Conservation (phyloP, 169 alveolate genomes). For the Eimeria nieschulzi region DNA sequence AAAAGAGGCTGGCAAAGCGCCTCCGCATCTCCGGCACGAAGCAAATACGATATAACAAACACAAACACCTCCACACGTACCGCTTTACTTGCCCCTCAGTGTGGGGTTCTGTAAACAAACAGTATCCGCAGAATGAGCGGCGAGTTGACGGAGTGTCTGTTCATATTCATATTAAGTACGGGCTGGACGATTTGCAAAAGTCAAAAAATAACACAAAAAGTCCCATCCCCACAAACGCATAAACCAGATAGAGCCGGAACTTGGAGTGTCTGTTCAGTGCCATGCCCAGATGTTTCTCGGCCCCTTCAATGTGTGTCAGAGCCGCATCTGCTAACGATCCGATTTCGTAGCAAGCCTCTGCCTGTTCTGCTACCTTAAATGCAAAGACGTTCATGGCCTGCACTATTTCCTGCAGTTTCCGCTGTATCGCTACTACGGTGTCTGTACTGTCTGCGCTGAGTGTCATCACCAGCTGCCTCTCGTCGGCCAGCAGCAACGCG, state of each 20-base stretch:
- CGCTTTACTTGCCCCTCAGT: no score
- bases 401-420: conserved; percentile 34
- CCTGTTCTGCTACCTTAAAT: conserved; percentile 40
- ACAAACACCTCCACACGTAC: no score
- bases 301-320: not conserved
- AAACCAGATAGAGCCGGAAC: conserved; percentile 14
- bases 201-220: conserved; percentile 5
- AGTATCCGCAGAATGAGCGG: no score
- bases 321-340: conserved; percentile 40
- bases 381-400: conserved; percentile 47
- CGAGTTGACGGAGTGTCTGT: no score
- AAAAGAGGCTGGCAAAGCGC: no score
- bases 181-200: conserved; percentile 33
- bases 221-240: conserved; percentile 17
- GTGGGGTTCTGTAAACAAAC: no score
- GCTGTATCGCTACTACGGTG: not conserved
- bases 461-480: conserved; percentile 36
- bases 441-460: conserved; percentile 30
- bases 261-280: conserved; percentile 18
- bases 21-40: no score
- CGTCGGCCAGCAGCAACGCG: not conserved
- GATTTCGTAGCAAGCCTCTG: conserved; percentile 44
- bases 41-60: no score
- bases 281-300: not conserved
- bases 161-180: not conserved